Evolutionary conservation across 495 filamentous ascomycete genomes (phyloP).

Genomic region (Tetracladium setigerum): DNA sequence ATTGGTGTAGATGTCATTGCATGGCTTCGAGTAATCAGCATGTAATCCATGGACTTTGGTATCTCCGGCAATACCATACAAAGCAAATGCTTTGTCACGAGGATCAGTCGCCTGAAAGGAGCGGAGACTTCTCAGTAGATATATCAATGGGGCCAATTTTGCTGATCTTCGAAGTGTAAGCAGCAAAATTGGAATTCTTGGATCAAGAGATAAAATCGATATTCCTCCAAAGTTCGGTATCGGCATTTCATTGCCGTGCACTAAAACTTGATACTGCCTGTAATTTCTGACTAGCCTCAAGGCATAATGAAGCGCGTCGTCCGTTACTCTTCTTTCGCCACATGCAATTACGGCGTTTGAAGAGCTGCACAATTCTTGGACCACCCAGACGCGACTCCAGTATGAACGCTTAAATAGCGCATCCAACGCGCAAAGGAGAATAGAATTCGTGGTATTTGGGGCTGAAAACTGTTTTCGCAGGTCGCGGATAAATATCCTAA

Average conservation of each 20-base stretch:
- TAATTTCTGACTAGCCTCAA: not conserved
- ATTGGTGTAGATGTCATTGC: not conserved
- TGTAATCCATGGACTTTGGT: not conserved
- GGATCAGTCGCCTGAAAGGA: not conserved
- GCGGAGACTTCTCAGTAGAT: not conserved
- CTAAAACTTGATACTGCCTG: not conserved
- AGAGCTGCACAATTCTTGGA: slow-evolving; percentile 1
- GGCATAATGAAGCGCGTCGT: not conserved
- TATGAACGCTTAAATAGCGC: not conserved
- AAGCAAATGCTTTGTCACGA: not conserved
- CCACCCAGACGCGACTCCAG: slow-evolving; percentile 7
- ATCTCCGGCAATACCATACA: not conserved
- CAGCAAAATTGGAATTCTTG: not conserved
- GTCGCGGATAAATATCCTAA: not conserved
- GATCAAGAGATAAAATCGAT: not conserved
- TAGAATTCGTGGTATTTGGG: not conserved
- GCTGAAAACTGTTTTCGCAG: not conserved
- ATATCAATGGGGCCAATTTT: not conserved
- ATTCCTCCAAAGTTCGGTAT: not conserved
- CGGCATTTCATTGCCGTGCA: not conserved
- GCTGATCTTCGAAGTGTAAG: not conserved
- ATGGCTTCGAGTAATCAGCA: not conserved
- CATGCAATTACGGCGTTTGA: not conserved
- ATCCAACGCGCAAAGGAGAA: not conserved
- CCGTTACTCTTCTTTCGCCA: not conserved